Evolutionary conservation across 352 stramenopile genomes (phyloP), one percentile per base, ranked within the genome.

Genomic region (Pseudoperonospora humuli): DNA sequence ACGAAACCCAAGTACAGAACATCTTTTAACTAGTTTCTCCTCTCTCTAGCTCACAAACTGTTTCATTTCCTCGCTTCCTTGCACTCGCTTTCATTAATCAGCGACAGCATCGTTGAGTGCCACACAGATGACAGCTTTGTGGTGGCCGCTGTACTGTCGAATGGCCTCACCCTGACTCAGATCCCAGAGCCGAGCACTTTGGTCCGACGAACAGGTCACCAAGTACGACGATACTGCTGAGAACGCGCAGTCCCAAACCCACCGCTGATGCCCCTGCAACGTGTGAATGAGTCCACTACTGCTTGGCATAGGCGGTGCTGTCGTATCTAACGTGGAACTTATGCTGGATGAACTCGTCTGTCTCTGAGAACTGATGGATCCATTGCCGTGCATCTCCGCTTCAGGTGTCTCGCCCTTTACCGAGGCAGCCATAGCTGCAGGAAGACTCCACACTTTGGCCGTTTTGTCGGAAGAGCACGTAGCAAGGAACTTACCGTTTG

Each of bases 171-270:
- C 85, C 19, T 83, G 68, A 54, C 71, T 85, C 20, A 99, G 64
- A 68, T 99, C 97, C 95, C 95, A 99, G 19, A 99, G 73, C n/a
- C 95, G 72, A 17, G 95, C 93, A 23, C 75, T 97, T 32, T 97
- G 75, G 65, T 99, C 96, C 18, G 91, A 98, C 29, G 92, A 98
- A 10, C 75, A 84, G 2, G 95, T 98, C 14, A 99, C 94, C 27
- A 99, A 70, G 63, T 98, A 99, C 33, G 81, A 96, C 14, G 87
- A 97, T 48, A 99, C 96, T 7, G 95, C 96, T 34, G 85, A 97
- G 76, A 99, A 99, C 4, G 88, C 89, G 39, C 90, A 96, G 70
- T 99, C 95, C 94, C 96, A 98, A 8, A 99, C 96, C 96, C 96
- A 99, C 45, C 94, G 89, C 48, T 94, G 83, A 57, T 97, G 91